Conservation (phyloP, 1,284 basidiomycete species). For the Cutaneotrichosporon sp. region DNA sequence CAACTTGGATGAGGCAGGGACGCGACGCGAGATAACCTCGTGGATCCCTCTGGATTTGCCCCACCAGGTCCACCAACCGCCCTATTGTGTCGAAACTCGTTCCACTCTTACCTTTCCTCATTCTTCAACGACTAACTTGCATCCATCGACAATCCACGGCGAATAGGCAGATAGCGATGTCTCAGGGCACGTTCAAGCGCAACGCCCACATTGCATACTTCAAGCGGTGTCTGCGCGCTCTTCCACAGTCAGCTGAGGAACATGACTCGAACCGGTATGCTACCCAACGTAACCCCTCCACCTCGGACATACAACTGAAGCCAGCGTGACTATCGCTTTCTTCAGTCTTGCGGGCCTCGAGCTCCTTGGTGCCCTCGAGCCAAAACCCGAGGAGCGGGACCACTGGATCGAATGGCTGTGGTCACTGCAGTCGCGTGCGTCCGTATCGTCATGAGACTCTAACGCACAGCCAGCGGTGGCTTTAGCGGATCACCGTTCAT, state of each 20-base stretch:
- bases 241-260: slow-evolving; percentile 39
- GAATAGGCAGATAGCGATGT: neutral
- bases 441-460: neutral
- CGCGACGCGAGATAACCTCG: slow-evolving; percentile 5
- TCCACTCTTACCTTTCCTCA: too few species aligned
- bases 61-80: too few species aligned
- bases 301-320: neutral
- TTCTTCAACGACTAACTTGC: neutral
- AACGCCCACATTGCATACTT: slow-evolving; percentile 48
- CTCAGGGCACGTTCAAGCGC: slow-evolving; percentile 43
- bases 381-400: slow-evolving; percentile 55
- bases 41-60: neutral
- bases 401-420: slow-evolving; percentile 80
- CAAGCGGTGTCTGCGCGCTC: slow-evolving; percentile 36
- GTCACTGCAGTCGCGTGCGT: slow-evolving; percentile 62
- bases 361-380: slow-evolving; percentile 59
- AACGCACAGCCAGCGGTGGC: slow-evolving; percentile 57
- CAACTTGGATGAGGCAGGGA: too few species aligned
- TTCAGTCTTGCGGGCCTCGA: slow-evolving; percentile 77
- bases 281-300: neutral
- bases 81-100: too few species aligned
- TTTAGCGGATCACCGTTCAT: slow-evolving; percentile 72
- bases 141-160: too few species aligned
- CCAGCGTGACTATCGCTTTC: slow-evolving; percentile 72
- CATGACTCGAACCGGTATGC: slow-evolving; percentile 46